Percentiles rank a stretch among this genome's conserved stretches.
These are phyloP conservation scores for Vanrija sp. DNA, from an alignment of 1,284 basidiomycete species.

Conservation along the genomic window DNA sequence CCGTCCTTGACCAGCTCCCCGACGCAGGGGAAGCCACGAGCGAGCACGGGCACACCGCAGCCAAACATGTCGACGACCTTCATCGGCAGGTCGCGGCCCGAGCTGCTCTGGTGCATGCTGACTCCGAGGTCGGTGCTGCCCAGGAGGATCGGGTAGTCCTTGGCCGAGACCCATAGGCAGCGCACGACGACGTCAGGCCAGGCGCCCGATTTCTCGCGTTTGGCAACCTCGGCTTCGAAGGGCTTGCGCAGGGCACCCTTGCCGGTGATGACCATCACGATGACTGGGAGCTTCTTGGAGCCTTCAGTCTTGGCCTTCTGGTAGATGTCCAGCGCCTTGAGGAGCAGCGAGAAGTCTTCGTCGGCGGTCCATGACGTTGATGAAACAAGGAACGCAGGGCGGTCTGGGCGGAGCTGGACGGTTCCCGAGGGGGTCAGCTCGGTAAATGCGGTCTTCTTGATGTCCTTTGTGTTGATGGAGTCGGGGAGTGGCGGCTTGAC, in stretches of 20 bases:
- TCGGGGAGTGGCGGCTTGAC: conserved; percentile 35
- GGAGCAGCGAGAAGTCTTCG: conserved; percentile 85
- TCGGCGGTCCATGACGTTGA: conserved; percentile 98
- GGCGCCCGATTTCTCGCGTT: conserved; percentile 55
- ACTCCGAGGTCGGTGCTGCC: conserved; percentile 91
- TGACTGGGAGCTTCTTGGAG: conserved; percentile 58
- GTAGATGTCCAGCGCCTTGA: conserved; percentile 65
- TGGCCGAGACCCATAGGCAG: conserved; percentile 80
- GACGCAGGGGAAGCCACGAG: conserved; percentile 79
- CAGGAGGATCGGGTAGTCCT: conserved; percentile 78
- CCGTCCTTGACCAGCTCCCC: conserved; percentile 80
- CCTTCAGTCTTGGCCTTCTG: conserved; percentile 22
- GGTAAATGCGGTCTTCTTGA: conserved; percentile 31
- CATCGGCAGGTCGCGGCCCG: conserved; percentile 92
- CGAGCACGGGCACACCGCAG: conserved; percentile 87
- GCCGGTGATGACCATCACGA: conserved; percentile 85
- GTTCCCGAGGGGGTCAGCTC: conserved; percentile 23
- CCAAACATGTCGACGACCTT: conserved; percentile 99
- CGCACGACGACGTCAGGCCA: conserved; percentile 82
- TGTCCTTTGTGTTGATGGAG: conserved; percentile 37
- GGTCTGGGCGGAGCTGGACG: conserved; percentile 56
- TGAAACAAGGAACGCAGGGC: conserved; percentile 83
- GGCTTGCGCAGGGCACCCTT: conserved; percentile 73
- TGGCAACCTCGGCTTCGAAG: conserved; percentile 63
- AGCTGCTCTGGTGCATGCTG: conserved; percentile 85